Base-by-base conservation (phyloP, 1,284 basidiomycete genomes). In the Ceratobasidium sp. region DNA sequence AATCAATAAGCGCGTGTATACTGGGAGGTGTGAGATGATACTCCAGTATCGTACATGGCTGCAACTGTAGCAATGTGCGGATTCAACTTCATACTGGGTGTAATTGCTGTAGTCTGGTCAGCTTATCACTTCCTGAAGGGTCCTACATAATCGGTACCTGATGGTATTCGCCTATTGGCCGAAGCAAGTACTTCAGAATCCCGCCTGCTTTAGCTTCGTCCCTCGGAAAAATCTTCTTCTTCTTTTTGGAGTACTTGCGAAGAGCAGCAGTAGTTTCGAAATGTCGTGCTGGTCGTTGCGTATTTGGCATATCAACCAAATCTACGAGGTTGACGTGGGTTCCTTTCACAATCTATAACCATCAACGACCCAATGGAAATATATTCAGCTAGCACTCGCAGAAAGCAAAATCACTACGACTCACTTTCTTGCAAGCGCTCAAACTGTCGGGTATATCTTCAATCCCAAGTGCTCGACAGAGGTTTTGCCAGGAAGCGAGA, bases 231-330 rank as follows among this genome's bases (percentile, higher is more conserved):
- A 61, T 57, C 44, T 73, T 73, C 12, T 50, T 44, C 10, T 26
- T 12, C n/a, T 48, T 48, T 42, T 38, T 59, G 40, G 69, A 42
- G 44, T 73, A 73, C 26, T 28, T 42, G 42, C 69, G 20, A 1
- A 73, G 15, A 2, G 33, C 42, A 5, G 7, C 42, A 6, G 26
- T 20, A 17, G 40, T 13, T 42, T 46, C n/a, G 15, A 73, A 73
- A 17, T 23, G 57, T 10, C 5, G 17, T 0, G 62, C 56, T 20
- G 44, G 42, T 10, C 13, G 20, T 3, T 33, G 9, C 17, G 57
- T 59, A 48, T 57, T 61, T 13, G 69, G 69, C 33, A 23, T 46
- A 20, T 73, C 69, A 28, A 73, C 57, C 42, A 73, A n/a, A 50
- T 73, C 69, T 1, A 59, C 38, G 20, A 73, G 33, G n/a, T 73